Evolutionary conservation across 306 rosid species (phyloP), one percentile per base, ranked within the genome.

Genomic region (Dryas alaskensis): DNA sequence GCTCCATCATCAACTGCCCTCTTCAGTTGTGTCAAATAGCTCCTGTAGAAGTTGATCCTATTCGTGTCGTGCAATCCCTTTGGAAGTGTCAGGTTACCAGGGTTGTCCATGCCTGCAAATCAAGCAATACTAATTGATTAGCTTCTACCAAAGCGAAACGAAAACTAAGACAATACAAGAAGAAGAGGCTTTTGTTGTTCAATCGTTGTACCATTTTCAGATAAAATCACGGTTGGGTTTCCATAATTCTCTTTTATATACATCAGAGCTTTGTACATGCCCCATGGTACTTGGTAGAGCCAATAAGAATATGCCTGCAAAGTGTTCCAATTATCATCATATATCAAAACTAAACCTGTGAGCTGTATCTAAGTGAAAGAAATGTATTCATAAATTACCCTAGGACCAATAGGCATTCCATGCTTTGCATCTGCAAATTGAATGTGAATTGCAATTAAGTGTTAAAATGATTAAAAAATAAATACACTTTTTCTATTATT

Each of bases 241-340:
- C 91, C 90, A 71, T 91, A 93, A 53, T 14, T 85, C 53, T 93
- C 89, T 72, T 93, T 93, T 61, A 91, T 75, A 73, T 93, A 93
- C 19, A 40, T 88, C 46, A 91, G 17, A 54, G 93, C 72, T 72
- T 93, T 93, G 91, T 91, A 89, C 87, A 91, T 31, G n/a, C 98
- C 98, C 98, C 97, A 94, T 80, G 98, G 97, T 3, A 94, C 98
- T 57, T 87, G 83, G 87, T 91, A 94, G 43, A 94, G 94, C 98
- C 98, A 94, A 65, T 57, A 77, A 39, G 97, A 91, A 80, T 91
- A 0, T 64, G 91, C 98, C 97, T 93, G 84, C 44, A 80, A 73
- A 78, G 27, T 17, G 11, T 27, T 76, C 39, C 8, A 12, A 2
- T 7, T 10, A 42, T 25, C 40, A 49, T 39, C 51, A 14, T 16